phyloP scores from a whole-genome alignment of 225 moss, liverwort and hornwort species.

The Pseudoscleropodium purum region DNA sequence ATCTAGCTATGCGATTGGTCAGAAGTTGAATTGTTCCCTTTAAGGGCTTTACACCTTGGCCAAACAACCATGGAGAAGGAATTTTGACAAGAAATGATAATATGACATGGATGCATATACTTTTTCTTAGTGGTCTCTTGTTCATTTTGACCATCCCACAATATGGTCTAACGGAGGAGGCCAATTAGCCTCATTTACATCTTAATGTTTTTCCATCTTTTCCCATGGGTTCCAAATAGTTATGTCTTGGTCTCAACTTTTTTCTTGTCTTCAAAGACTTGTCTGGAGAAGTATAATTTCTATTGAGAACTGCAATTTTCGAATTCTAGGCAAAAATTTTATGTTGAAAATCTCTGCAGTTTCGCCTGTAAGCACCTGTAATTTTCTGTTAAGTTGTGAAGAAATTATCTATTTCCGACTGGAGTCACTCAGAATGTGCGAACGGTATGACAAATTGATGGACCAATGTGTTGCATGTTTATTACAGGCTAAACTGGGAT shows the following conservation, averaged over 20 bases:
- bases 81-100: neutral
- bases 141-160: neutral
- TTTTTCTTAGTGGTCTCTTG: neutral
- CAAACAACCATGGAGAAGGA: neutral
- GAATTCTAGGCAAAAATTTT: neutral
- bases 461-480: neutral
- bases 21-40: neutral
- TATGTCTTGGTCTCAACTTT: neutral
- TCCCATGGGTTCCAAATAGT: neutral
- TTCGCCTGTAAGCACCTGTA: neutral
- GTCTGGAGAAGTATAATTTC: neutral
- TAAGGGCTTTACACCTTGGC: neutral
- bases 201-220: neutral
- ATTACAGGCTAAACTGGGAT: constrained; percentile 72
- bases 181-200: neutral
- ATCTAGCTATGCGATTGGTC: neutral
- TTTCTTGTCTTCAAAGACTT: neutral
- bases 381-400: neutral
- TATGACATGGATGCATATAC: neutral
- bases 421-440: neutral
- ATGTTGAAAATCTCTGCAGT: neutral
- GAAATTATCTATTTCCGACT: neutral
- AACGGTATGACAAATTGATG: neutral
- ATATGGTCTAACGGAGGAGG: neutral
- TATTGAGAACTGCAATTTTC: neutral